A percentile compares a stretch with the other conserved stretches of the same genome.
phyloP scores from a whole-genome alignment of 139 green algal species.

The Zygnema cylindricum region DNA sequence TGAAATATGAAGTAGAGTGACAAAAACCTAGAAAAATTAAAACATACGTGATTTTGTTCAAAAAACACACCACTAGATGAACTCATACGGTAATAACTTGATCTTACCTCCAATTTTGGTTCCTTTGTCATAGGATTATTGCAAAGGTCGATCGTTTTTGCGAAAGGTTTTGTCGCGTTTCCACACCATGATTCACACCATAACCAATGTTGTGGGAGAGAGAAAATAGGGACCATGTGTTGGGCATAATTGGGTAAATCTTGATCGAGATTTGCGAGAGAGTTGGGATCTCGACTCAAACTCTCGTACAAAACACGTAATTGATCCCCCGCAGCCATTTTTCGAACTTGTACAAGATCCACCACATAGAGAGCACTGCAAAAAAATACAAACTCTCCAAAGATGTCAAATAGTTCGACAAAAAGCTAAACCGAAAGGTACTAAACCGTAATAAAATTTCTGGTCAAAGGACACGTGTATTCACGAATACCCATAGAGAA shows the following conservation, averaged over 20 bases:
- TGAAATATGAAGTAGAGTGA: too few species aligned
- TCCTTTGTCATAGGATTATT: slow-evolving; percentile 99
- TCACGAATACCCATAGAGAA: neutral
- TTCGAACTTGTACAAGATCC: slow-evolving; percentile 87
- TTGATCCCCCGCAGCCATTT: slow-evolving; percentile 65
- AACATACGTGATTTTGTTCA: too few species aligned
- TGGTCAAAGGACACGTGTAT: too few species aligned
- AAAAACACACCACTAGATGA: too few species aligned
- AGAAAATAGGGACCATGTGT: slow-evolving; percentile 87
- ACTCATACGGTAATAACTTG: too few species aligned
- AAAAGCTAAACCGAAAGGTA: too few species aligned
- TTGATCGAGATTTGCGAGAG: slow-evolving; percentile 89
- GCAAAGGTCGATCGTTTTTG: slow-evolving; percentile 99
- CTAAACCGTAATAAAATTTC: too few species aligned
- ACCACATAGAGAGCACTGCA: slow-evolving; percentile 84
- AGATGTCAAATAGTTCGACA: too few species aligned
- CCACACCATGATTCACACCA: slow-evolving; percentile 99
- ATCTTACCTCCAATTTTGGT: slow-evolving; percentile 90
- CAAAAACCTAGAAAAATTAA: too few species aligned
- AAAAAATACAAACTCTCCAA: too few species aligned
- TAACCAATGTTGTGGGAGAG: slow-evolving; percentile 91
- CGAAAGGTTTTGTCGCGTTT: slow-evolving; percentile 83
- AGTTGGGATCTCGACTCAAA: slow-evolving; percentile 93
- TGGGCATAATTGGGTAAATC: slow-evolving; percentile 99
- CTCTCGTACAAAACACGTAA: slow-evolving; percentile 93